These are phyloP conservation scores for Fusarium siculi DNA, from an alignment of 2,329 filamentous ascomycete genomes.

Conservation along the genomic window DNA sequence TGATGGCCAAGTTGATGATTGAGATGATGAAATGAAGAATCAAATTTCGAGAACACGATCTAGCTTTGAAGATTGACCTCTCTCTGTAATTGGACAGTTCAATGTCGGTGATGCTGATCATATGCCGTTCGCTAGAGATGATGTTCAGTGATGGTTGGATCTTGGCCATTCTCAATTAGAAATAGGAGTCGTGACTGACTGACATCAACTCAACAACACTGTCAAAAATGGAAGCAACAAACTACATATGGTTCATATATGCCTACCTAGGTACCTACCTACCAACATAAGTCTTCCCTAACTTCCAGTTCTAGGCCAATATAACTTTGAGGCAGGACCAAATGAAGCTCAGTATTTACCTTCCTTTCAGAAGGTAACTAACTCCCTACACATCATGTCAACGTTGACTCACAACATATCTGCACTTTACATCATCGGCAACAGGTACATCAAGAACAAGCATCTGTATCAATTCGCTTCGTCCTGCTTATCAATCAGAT, in stretches of 20 bases:
- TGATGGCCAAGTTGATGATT: background rate
- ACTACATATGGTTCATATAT: background rate
- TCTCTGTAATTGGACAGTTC: background rate
- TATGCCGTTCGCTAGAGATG: background rate
- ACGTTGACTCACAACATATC: background rate
- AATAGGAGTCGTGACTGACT: background rate
- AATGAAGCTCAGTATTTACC: background rate
- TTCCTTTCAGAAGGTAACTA: background rate
- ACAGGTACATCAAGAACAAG: background rate
- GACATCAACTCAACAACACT: background rate
- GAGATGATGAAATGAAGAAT: background rate
- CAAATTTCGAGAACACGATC: background rate
- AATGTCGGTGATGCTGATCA: background rate
- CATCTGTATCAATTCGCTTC: background rate
- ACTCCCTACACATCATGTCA: background rate
- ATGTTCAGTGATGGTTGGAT: background rate
- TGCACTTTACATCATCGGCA: background rate
- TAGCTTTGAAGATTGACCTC: background rate
- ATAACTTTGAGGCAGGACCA: background rate
- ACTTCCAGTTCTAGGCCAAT: background rate
- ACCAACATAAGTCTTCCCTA: background rate
- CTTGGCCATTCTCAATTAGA: background rate
- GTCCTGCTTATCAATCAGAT: background rate
- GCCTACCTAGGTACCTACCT: too few relatives aligned
- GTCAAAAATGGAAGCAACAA: background rate